A percentile compares a stretch with the other conserved stretches of the same genome.
Conservation (phyloP, 1,284 basidiomycete genomes). For the Psilocybe mexicana region DNA sequence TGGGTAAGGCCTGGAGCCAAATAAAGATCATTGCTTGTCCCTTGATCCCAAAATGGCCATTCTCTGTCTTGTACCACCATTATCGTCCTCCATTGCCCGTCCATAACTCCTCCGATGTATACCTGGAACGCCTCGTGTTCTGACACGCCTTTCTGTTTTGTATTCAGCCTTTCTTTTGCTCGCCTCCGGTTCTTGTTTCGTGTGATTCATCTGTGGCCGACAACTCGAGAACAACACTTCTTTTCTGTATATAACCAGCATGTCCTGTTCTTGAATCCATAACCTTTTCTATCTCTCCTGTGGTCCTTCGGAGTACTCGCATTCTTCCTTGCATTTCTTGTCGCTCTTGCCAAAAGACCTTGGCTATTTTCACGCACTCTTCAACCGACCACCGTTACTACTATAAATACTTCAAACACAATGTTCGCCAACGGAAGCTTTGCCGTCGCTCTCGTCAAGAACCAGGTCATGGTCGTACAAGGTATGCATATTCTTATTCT, state of each 20-base stretch:
- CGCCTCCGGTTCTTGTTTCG: slow-evolving; percentile 10
- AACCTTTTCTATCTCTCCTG: slow-evolving; percentile 5
- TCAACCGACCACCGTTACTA: background rate
- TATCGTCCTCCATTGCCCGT: slow-evolving; percentile 2
- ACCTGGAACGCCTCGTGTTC: slow-evolving; percentile 3
- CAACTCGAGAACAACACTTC: slow-evolving; percentile 11
- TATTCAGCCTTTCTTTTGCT: background rate
- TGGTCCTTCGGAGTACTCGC: background rate
- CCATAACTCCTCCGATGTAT: background rate
- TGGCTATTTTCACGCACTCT: background rate
- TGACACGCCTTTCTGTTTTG: background rate
- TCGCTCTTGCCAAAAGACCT: slow-evolving; percentile 13
- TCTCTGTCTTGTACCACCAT: background rate
- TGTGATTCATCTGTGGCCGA: slow-evolving; percentile 7
- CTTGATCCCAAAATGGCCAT: slow-evolving; percentile 7
- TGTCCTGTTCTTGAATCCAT: background rate
- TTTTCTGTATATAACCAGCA: slow-evolving; percentile 12
- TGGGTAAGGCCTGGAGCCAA: slow-evolving; percentile 9
- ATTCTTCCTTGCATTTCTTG: background rate
- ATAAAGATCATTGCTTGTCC: slow-evolving; percentile 8
- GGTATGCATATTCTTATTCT: slow-evolving; percentile 36
- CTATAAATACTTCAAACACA: background rate
- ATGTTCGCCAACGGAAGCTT: slow-evolving; percentile 59
- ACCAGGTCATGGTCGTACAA: slow-evolving; percentile 65
- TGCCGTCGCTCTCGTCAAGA: slow-evolving; percentile 65